Base-by-base conservation (phyloP, 768 basidiomycete genomes). In the Pulveroboletus frians region DNA sequence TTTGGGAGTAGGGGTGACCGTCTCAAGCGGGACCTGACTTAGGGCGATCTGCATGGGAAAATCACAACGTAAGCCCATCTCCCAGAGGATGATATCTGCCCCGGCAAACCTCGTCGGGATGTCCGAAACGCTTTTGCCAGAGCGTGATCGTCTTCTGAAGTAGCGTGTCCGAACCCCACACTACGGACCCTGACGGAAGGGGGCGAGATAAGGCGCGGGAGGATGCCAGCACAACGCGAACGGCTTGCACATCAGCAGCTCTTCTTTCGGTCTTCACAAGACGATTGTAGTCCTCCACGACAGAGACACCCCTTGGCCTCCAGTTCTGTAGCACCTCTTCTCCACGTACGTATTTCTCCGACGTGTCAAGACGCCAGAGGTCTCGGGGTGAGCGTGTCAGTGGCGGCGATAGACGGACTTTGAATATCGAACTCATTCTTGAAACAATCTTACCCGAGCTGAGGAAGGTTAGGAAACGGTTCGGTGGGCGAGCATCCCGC, bases 281-380 rank as follows among this genome's bases (percentile, higher is more conserved):
- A 50, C 83, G 77, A 41, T 74, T 73, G 62, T 90, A 88, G 62
- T 97, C 95, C 55, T 95, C 84, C 23, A 99, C 85, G 9, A 92
- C 83, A 1, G 85, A 85, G 23, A 97, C 77, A 9, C 94, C 91
- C 39, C 94, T 79, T 38, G 94, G 84, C 57, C 83, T 87, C 94
- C 95, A 98, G 17, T 75, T 67, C 6, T 78, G 83, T 26, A 98
- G 75, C 4, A 75, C 68, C 59, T 97, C 94, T 65, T 98, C 94
- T 8, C 95, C 95, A 39, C 85, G 79, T 0, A 99, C 93, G 68
- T 94, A 97, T 65, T 92, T 94, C 69, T 90, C 88, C 26, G 89
- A 84, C 1, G 95, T 97, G 70, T 99, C 92, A 44, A 98, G 73
- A 35, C 93, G 75, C 96, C 95, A 97, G 13, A 99, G 74, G 54